phyloP scores from a whole-genome alignment of 2,329 filamentous ascomycete species.

The Teratosphaeriaceae sp. region DNA sequence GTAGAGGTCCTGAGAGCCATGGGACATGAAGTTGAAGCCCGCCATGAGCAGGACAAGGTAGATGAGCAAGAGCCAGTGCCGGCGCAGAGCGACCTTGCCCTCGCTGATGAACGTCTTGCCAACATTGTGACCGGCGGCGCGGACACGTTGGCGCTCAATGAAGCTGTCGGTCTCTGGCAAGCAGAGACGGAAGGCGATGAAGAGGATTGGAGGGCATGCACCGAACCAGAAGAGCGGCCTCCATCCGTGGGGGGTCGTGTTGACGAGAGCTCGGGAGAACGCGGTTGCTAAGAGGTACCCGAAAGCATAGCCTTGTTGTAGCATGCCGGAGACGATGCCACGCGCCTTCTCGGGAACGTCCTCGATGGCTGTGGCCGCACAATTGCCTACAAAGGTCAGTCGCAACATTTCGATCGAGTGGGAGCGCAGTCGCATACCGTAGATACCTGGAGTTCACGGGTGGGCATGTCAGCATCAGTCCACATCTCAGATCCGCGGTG shows the following conservation, averaged over 20 bases:
- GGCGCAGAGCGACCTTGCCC: constrained; percentile 69
- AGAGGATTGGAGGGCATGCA: constrained; percentile 68
- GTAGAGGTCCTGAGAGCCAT: constrained; percentile 64
- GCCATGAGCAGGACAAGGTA: constrained; percentile 86
- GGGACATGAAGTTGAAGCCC: constrained; percentile 88
- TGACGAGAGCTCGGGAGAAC: constrained; percentile 52
- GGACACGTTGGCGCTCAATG: constrained; percentile 57
- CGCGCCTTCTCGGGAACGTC: constrained; percentile 54
- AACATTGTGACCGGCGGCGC: constrained; percentile 53
- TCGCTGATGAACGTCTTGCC: constrained; percentile 65
- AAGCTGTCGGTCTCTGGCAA: constrained; percentile 75
- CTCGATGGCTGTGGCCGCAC: constrained; percentile 55
- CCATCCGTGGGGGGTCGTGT: constrained; percentile 76
- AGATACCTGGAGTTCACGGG: too few species aligned
- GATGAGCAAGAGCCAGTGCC: constrained; percentile 71
- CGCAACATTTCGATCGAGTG: too few species aligned
- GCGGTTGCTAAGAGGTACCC: constrained; percentile 52
- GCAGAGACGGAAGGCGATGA: constrained; percentile 69
- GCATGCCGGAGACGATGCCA: constrained; percentile 54
- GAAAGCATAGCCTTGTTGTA: constrained; percentile 59
- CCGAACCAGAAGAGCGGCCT: constrained; percentile 86
- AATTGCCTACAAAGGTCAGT: too few species aligned
- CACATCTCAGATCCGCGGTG: too few species aligned
- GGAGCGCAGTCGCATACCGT: too few species aligned
- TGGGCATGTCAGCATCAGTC: too few species aligned